Conservation (phyloP, 2,329 filamentous ascomycete species). For the Onygenales sp. region DNA sequence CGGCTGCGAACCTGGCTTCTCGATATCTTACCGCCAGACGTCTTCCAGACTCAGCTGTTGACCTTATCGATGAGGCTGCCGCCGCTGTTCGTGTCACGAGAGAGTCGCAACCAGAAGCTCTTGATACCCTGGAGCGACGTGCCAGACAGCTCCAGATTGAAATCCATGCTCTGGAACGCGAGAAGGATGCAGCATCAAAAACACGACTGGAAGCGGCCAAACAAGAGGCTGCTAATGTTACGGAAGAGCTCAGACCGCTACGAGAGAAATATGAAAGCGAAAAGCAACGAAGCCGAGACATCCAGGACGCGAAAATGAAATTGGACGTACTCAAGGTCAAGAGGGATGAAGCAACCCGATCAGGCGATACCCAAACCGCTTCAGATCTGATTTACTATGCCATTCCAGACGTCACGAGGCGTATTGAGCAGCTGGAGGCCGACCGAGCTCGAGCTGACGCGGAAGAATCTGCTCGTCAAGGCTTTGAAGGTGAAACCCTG, state of each 20-base stretch:
- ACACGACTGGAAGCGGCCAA: conserved; percentile 71
- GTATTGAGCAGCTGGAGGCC: conserved; percentile 71
- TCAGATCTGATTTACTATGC: conserved; percentile 96
- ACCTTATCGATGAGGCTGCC: conserved; percentile 91
- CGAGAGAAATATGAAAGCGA: conserved; percentile 94
- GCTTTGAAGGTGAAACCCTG: conserved; percentile 61
- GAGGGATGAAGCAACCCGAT: conserved; percentile 83
- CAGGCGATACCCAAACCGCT: conserved; percentile 73
- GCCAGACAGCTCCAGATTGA: conserved; percentile 91
- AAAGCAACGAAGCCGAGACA: conserved; percentile 79
- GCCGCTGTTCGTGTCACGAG: conserved; percentile 92
- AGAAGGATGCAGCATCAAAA: conserved; percentile 90
- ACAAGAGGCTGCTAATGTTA: conserved; percentile 85
- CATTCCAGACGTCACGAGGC: conserved; percentile 78
- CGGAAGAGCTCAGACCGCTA: conserved; percentile 83
- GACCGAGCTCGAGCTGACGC: conserved; percentile 73
- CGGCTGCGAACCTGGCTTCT: conserved; percentile 81
- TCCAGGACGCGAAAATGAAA: conserved; percentile 92
- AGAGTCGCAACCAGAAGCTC: conserved; percentile 91
- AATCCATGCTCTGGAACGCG: conserved; percentile 86
- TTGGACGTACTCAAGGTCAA: conserved; percentile 86
- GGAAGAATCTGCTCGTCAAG: conserved; percentile 45
- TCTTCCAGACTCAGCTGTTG: conserved; percentile 91
- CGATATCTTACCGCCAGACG: conserved; percentile 86
- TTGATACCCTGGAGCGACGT: conserved; percentile 87